Evolutionary conservation across 2,329 filamentous ascomycete species (phyloP).

Genomic region (Aspergillus quadrilineatus): DNA sequence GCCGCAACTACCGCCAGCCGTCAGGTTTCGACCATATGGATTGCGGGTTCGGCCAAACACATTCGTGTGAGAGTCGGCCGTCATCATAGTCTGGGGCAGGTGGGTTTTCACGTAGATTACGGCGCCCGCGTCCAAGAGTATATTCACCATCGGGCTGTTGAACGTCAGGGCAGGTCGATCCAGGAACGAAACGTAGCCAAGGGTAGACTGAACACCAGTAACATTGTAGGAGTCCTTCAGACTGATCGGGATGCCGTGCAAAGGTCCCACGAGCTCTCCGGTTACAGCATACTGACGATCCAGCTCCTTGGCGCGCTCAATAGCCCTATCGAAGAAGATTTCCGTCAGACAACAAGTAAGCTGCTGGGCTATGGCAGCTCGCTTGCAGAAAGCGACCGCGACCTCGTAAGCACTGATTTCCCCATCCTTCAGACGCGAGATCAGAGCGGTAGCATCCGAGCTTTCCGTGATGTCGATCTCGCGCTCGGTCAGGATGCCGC

Average conservation of each 20-base stretch:
- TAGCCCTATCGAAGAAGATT: constrained; percentile 52
- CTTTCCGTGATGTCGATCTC: constrained; percentile 52
- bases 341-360: constrained; percentile 53
- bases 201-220: constrained; percentile 52
- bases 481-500: constrained; percentile 45
- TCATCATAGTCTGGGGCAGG: constrained; percentile 57
- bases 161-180: constrained; percentile 52
- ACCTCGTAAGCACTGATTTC: constrained; percentile 42
- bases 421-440: constrained; percentile 25
- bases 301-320: constrained; percentile 48
- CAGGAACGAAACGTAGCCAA: constrained; percentile 61
- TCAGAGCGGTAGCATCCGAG: constrained; percentile 37
- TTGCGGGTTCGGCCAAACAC: constrained; percentile 62
- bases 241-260: constrained; percentile 62
- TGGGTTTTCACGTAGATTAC: constrained; percentile 69
- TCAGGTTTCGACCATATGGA: constrained; percentile 58
- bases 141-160: constrained; percentile 57
- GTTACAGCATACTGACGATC: constrained; percentile 45
- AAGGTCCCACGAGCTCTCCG: constrained; percentile 53
- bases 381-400: constrained; percentile 47
- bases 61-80: constrained; percentile 52
- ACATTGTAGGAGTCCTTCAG: constrained; percentile 50
- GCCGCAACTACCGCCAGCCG: constrained; percentile 63
- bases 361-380: constrained; percentile 35
- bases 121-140: constrained; percentile 60